Evolutionary conservation across 2,329 filamentous ascomycete genomes (phyloP).

Genomic region (Sarocladium strictum): DNA sequence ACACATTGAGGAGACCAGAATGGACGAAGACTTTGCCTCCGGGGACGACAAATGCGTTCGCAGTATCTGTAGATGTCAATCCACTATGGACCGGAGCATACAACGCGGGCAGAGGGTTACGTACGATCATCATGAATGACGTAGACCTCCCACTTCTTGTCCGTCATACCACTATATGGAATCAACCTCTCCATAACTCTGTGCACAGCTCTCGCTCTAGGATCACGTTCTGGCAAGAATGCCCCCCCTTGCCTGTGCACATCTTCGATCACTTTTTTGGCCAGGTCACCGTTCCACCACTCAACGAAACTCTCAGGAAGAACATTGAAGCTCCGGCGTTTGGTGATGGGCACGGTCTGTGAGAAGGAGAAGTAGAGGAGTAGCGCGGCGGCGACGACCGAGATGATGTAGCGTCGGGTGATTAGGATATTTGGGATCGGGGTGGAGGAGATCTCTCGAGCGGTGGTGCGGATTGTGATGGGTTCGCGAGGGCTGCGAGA

Average conservation of each 20-base stretch:
- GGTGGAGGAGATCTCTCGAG: slow-evolving; percentile 1
- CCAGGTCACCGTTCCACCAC: slow-evolving; percentile 24
- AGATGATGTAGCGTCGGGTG: slow-evolving; percentile 28
- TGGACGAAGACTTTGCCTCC: slow-evolving; percentile 78
- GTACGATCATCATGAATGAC: slow-evolving; percentile 62
- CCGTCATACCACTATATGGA: slow-evolving; percentile 55
- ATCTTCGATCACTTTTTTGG: slow-evolving; percentile 42
- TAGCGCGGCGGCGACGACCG: slow-evolving; percentile 37
- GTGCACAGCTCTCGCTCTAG: slow-evolving; percentile 49
- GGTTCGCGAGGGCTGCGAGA: slow-evolving; percentile 14
- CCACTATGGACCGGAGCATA: neutral
- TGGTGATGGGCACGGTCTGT: slow-evolving; percentile 67
- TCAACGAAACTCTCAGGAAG: slow-evolving; percentile 52
- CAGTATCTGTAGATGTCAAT: slow-evolving; percentile 31
- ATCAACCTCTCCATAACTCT: slow-evolving; percentile 62
- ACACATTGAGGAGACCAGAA: slow-evolving; percentile 65
- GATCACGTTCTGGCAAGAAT: slow-evolving; percentile 56
- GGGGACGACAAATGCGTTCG: slow-evolving; percentile 73
- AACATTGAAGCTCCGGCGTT: slow-evolving; percentile 66
- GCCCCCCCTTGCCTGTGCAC: slow-evolving; percentile 43
- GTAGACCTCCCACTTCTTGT: slow-evolving; percentile 62
- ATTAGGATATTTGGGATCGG: slow-evolving; percentile 16
- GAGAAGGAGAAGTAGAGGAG: slow-evolving; percentile 63
- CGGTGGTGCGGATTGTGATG: slow-evolving; percentile 5
- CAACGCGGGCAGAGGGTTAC: slow-evolving; percentile 14